Base-by-base conservation (phyloP, 2,329 filamentous ascomycete species). In the Fusarium poae region DNA sequence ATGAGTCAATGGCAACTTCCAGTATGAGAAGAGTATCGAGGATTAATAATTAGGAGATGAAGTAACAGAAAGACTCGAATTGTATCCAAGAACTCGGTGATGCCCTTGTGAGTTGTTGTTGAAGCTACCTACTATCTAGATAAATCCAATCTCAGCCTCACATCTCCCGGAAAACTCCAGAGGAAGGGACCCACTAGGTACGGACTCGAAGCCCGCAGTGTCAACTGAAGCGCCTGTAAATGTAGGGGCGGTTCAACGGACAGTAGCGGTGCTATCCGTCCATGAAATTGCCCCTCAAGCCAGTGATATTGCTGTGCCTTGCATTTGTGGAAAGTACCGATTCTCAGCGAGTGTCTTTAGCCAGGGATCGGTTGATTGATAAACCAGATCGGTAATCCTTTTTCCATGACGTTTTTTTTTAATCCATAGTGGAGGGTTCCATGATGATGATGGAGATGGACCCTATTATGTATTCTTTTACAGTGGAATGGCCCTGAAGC, bases 121-220 rank as follows among this genome's bases (percentile, higher is more conserved):
- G 67, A 70, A 63, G 67, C 53, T 57, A 60, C n/a, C n/a, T n/a
- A n/a, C n/a, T n/a, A n/a, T n/a, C n/a, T n/a, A n/a, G n/a, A n/a
- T n/a, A n/a, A n/a, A n/a, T 64, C 67, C 67, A 69, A 64, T 43
- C 32, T 60, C 61, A 74, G 71, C 69, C 71, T 67, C 63, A 67
- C 62, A 69, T 62, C 39, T 46, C 51, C 46, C 59, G 57, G 71
- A 68, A 70, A 65, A 37, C 66, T 37, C 49, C 60, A 57, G n/a
- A 16, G 6, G 6, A 34, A n/a, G n/a, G 18, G 32, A 25, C 16
- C 46, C 39, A 46, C 48, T 25, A n/a, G n/a, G n/a, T n/a, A 12
- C 8, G 13, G 48, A 50, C 25, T 54, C 54, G 35, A 56, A 51
- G 59, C n/a, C n/a, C n/a, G n/a, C 40, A 46, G 48, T 42, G 44